Evolutionary conservation across 2,329 filamentous ascomycete species (phyloP).

Genomic region (Microdochium nivale): DNA sequence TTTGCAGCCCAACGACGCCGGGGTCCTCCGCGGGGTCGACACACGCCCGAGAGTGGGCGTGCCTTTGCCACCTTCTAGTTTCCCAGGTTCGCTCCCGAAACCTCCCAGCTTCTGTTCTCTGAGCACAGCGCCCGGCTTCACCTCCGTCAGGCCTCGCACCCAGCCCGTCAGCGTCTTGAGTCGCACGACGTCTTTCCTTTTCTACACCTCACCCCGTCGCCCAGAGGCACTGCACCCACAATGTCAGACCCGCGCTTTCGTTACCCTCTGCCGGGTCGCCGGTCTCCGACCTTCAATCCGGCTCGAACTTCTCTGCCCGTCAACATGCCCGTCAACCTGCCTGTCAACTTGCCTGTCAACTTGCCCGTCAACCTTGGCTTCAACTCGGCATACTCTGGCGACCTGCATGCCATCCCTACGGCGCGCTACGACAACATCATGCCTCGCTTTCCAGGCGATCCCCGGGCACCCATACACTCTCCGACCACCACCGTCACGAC

Average conservation of each 20-base stretch:
- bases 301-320: constrained; percentile 46
- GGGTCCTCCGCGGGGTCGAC: background rate
- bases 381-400: constrained; percentile 40
- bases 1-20: background rate
- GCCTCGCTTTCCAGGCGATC: constrained; percentile 24
- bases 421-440: constrained; percentile 22
- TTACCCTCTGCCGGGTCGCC: constrained; percentile 26
- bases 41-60: background rate
- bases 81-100: background rate
- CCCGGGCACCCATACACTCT: constrained; percentile 20
- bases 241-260: constrained; percentile 42
- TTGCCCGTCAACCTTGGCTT: constrained; percentile 43
- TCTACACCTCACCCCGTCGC: background rate
- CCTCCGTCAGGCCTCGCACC: no score
- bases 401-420: constrained; percentile 44
- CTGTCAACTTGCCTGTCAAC: constrained; percentile 41
- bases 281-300: constrained; percentile 37
- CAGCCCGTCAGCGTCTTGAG: no score
- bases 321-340: no score
- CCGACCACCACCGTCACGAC: constrained; percentile 42
- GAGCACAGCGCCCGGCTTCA: no score
- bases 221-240: constrained; percentile 4
- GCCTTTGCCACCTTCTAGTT: background rate
- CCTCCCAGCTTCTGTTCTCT: no score
- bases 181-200: no score